Conservation (phyloP, 2,329 filamentous ascomycete species). For the Fusarium citri region DNA sequence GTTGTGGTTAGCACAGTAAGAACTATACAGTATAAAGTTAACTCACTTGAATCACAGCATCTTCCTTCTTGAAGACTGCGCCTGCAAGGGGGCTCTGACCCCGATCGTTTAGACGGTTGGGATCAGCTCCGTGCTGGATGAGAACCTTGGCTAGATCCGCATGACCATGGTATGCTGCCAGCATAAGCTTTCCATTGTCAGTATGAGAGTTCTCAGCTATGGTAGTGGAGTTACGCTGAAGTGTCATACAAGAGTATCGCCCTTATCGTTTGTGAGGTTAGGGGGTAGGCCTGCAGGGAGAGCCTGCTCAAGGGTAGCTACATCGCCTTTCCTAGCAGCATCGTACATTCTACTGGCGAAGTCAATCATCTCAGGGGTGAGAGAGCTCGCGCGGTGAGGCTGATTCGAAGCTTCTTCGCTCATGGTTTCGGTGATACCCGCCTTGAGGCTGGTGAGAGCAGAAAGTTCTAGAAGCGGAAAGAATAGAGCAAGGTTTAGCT, state of each 20-base stretch:
- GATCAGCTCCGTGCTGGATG: slow-evolving; percentile 71
- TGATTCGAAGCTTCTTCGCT: slow-evolving; percentile 25
- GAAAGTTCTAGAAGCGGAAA: neutral
- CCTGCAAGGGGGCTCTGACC: slow-evolving; percentile 77
- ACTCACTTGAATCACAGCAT: slow-evolving; percentile 69
- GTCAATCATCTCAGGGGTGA: slow-evolving; percentile 74
- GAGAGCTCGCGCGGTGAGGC: slow-evolving; percentile 30
- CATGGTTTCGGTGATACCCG: slow-evolving; percentile 13
- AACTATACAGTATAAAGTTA: too few relatives aligned
- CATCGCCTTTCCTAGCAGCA: slow-evolving; percentile 70
- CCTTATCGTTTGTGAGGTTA: slow-evolving; percentile 79
- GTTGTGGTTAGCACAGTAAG: neutral
- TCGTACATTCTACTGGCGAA: slow-evolving; percentile 76
- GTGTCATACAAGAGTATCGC: slow-evolving; percentile 72
- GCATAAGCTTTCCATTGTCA: slow-evolving; percentile 68
- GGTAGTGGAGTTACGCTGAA: neutral
- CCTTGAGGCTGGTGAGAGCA: neutral
- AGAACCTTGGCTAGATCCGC: slow-evolving; percentile 69
- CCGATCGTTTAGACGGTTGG: slow-evolving; percentile 74
- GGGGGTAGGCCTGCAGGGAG: slow-evolving; percentile 73
- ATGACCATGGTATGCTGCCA: slow-evolving; percentile 77
- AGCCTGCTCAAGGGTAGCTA: slow-evolving; percentile 70
- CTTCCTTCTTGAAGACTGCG: slow-evolving; percentile 78
- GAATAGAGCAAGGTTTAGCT: neutral
- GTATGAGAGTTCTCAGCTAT: neutral